Percentiles rank a stretch among this genome's conserved stretches.
phyloP scores from a whole-genome alignment of 1,284 basidiomycete species.

The Grifola frondosa region DNA sequence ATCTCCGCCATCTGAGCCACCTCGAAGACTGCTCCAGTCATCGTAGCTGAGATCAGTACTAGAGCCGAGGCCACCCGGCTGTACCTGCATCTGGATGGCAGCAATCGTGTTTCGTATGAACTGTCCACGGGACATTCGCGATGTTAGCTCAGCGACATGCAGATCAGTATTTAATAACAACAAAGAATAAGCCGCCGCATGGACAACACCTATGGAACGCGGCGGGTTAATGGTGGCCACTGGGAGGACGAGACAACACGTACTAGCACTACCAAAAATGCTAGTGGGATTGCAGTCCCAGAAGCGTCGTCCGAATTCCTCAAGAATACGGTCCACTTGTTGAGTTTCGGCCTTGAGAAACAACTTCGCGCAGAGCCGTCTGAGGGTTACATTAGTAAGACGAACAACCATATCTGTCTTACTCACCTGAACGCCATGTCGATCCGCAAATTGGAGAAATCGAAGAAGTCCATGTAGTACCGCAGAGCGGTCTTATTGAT shows the following conservation, averaged over 20 bases:
- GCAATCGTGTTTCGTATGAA: slow-evolving; percentile 92
- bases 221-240: too few species aligned
- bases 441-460: slow-evolving; percentile 80
- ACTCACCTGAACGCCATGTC: slow-evolving; percentile 88
- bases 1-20: slow-evolving; percentile 46
- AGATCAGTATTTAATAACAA: slow-evolving; percentile 96
- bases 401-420: not conserved
- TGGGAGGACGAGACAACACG: too few species aligned
- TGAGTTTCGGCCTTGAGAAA: slow-evolving; percentile 96
- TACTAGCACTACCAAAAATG: slow-evolving; percentile 81
- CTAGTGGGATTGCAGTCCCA: slow-evolving; percentile 87
- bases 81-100: slow-evolving; percentile 77
- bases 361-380: slow-evolving; percentile 86
- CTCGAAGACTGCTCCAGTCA: slow-evolving; percentile 60
- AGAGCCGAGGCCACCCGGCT: slow-evolving; percentile 48
- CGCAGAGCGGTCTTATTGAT: slow-evolving; percentile 77
- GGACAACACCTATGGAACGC: slow-evolving; percentile 90
- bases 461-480: slow-evolving; percentile 87
- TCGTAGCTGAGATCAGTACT: slow-evolving; percentile 69
- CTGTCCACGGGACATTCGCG: slow-evolving; percentile 91
- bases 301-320: slow-evolving; percentile 86
- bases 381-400: slow-evolving; percentile 28
- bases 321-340: slow-evolving; percentile 95
- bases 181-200: slow-evolving; percentile 91
- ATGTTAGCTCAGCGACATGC: slow-evolving; percentile 88